These are phyloP conservation scores for Malassezia equina DNA, from an alignment of 1,284 basidiomycete genomes.

Conservation along the genomic window DNA sequence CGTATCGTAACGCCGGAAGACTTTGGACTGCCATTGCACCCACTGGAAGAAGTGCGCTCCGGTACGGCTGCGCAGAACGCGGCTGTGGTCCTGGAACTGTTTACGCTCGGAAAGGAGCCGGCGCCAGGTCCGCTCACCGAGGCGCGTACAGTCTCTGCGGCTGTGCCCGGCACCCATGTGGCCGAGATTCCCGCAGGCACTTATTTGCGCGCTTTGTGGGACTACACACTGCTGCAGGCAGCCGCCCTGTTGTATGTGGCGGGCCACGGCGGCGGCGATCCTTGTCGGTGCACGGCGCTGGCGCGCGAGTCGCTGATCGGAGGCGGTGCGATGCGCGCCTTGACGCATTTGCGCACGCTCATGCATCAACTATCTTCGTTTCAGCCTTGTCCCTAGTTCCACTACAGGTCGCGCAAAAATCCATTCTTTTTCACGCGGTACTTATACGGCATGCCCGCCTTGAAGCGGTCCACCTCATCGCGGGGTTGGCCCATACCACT, in stretches of 20 bases:
- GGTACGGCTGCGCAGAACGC: slow-evolving; percentile 35
- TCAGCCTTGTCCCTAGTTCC: background rate
- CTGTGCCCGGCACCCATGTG: slow-evolving; percentile 2
- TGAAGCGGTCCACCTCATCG: slow-evolving; percentile 36
- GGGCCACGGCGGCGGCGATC: slow-evolving; percentile 18
- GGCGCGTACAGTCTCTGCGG: background rate
- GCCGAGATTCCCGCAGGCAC: slow-evolving; percentile 30
- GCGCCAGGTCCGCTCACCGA: slow-evolving; percentile 3
- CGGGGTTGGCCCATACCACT: slow-evolving; percentile 35
- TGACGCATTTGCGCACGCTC: background rate
- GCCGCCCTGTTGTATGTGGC: slow-evolving; percentile 42
- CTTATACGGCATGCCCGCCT: slow-evolving; percentile 39
- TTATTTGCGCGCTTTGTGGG: slow-evolving; percentile 29
- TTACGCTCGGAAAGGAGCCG: slow-evolving; percentile 7
- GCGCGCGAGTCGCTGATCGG: slow-evolving; percentile 5
- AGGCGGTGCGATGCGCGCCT: background rate
- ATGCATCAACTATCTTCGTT: slow-evolving; percentile 3
- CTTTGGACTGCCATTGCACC: slow-evolving; percentile 34
- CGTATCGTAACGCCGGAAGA: slow-evolving; percentile 30
- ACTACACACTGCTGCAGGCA: slow-evolving; percentile 42
- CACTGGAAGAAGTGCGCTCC: slow-evolving; percentile 31
- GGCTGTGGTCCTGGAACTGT: slow-evolving; percentile 31
- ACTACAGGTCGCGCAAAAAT: slow-evolving; percentile 11
- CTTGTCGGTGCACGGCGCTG: slow-evolving; percentile 2
- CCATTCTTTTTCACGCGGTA: slow-evolving; percentile 19